Evolutionary conservation across 1,284 basidiomycete species (phyloP).

Genomic region (Termitomyces sp.): DNA sequence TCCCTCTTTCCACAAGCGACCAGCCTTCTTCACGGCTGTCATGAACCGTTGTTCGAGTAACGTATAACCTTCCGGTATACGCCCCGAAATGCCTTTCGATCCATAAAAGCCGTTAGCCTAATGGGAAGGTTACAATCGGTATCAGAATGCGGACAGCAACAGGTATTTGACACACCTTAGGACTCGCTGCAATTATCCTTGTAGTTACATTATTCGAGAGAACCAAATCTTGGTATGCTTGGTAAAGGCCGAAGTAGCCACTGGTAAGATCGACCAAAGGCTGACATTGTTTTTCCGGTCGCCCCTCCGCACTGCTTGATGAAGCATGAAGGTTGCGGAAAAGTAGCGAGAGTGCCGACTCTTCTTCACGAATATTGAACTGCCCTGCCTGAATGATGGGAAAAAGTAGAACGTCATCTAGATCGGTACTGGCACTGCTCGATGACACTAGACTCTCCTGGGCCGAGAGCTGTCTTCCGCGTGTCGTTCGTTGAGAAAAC

Average conservation of each 20-base stretch:
- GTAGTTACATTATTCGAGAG: slow-evolving; percentile 58
- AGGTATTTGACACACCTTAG: slow-evolving; percentile 53
- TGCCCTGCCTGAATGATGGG: slow-evolving; percentile 86
- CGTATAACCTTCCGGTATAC: slow-evolving; percentile 95
- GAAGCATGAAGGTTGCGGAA: slow-evolving; percentile 41
- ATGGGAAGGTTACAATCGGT: slow-evolving; percentile 1
- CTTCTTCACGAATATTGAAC: slow-evolving; percentile 80
- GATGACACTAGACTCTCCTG: slow-evolving; percentile 1
- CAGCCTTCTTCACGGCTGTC: slow-evolving; percentile 52
- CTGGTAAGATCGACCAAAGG: slow-evolving; percentile 77
- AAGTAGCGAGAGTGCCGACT: slow-evolving; percentile 54
- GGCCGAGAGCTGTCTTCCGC: background rate
- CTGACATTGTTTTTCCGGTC: slow-evolving; percentile 3
- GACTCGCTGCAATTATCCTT: slow-evolving; percentile 81
- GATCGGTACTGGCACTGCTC: slow-evolving; percentile 9
- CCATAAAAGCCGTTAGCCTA: slow-evolving; percentile 95
- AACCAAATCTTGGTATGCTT: slow-evolving; percentile 75
- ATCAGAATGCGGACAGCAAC: slow-evolving; percentile 1
- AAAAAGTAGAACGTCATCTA: slow-evolving; percentile 49
- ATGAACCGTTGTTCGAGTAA: slow-evolving; percentile 84
- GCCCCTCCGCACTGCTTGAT: background rate
- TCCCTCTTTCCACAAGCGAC: slow-evolving; percentile 41
- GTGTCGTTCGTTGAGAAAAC: slow-evolving; percentile 27
- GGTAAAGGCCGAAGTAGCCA: slow-evolving; percentile 91
- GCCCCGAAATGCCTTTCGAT: slow-evolving; percentile 82